Evolutionary conservation across 2,329 filamentous ascomycete genomes (phyloP), one percentile per base, ranked within the genome.

Genomic region (Dactylonectria macrodidyma): DNA sequence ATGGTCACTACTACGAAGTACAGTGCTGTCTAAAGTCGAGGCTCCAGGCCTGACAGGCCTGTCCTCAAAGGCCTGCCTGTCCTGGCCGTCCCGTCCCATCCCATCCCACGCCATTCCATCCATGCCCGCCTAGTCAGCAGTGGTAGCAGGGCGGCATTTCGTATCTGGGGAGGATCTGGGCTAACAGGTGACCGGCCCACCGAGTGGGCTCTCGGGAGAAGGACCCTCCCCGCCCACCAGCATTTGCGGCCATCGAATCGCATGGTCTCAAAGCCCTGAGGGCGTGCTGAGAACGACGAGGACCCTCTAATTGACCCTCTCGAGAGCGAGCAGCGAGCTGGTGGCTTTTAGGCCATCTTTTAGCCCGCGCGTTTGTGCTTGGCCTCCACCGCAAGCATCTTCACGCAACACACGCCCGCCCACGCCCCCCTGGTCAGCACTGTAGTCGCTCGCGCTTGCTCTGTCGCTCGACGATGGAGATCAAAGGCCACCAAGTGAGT

Each of bases 131-230:
- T 58, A 48, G 52, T 58, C 62, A 54, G 30, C 55, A 47, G 47
- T 56, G 57, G 65, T 52, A 60, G 33, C 66, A 66, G 66, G 65
- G 62, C 56, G 63, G 61, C 67, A 68, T 69, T 72, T 73, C 60
- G 71, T 71, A 70, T 73, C 71, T 72, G 72, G 73, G 73, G 73
- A 72, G 73, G 68, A 75, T 75, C 72, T 73, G 69, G 67, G 57
- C 69, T 67, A 75, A 73, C 73, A 74, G 72, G 71, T 76, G 72
- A 76, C 74, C 72, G 69, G 68, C 61, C 71, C 66, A 73, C 71
- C 50, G 38, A 66, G 69, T 75, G 61, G 66, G 36, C 58, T 65
- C 62, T 72, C 65, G 69, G 71, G 67, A 73, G 71, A 65, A 73
- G 56, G 66, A 67, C 51, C 66, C 69, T 67, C 56, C 62, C 65